Evolutionary conservation across 2,329 filamentous ascomycete genomes (phyloP).

Genomic region (Graphium sp.): DNA sequence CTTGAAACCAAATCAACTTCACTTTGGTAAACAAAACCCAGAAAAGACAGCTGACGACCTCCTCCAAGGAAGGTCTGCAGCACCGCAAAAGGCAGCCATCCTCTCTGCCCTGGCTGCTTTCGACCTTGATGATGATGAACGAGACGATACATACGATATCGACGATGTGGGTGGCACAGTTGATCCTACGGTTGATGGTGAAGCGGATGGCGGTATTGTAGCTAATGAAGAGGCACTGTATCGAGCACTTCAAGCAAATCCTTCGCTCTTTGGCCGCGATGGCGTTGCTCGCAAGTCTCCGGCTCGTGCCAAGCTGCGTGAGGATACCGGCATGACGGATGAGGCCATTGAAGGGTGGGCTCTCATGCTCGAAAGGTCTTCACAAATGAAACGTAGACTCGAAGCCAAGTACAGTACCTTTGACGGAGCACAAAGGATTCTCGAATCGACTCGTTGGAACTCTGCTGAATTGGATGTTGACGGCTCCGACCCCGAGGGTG

Average conservation of each 20-base stretch:
- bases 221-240: conserved; percentile 58
- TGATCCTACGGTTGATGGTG: conserved; percentile 46
- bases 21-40: conserved; percentile 58
- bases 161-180: conserved; percentile 84
- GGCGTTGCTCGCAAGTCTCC: conserved; percentile 49
- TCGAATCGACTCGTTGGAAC: conserved; percentile 49
- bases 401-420: conserved; percentile 55
- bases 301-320: conserved; percentile 45
- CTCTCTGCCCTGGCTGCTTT: conserved; percentile 76
- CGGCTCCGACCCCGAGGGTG: conserved; percentile 16
- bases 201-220: conserved; percentile 27
- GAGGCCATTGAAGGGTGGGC: conserved; percentile 92
- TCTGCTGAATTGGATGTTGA: conserved; percentile 1
- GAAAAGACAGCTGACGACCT: conserved; percentile 54
- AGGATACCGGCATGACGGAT: conserved; percentile 76
- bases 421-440: conserved; percentile 44
- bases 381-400: conserved; percentile 48
- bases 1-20: conserved; percentile 49
- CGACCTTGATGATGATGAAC: conserved; percentile 87
- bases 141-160: conserved; percentile 90
- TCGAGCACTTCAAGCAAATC: conserved; percentile 47
- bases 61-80: conserved; percentile 44
- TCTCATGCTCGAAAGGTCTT: conserved; percentile 64
- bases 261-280: conserved; percentile 55
- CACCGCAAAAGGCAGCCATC: conserved; percentile 70